Evolutionary conservation across 192 early-diverging fungal genomes (phyloP), one percentile per base, ranked within the genome.

Genomic region (Mortierella antarctica): DNA sequence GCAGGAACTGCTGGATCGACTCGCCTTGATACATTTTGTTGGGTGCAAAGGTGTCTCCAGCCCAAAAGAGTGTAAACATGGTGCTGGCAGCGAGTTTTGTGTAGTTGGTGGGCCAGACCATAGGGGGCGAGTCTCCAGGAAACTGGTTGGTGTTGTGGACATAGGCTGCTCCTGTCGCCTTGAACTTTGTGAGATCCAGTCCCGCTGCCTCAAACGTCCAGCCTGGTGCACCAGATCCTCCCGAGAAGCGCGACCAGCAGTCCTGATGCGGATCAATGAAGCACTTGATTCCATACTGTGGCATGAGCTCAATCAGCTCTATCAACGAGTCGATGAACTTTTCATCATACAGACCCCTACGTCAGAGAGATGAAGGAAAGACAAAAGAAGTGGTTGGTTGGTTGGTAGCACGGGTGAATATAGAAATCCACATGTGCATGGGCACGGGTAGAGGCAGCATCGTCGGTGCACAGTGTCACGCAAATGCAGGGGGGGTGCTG

Each of bases 221-320:
- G 23, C 86, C 92, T 42, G 95, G 95, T 46, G 95, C 95, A 23
- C 95, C 93, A 17, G 89, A 91, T 41, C 95, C 95, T 8, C 95
- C 93, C 13, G 91, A 92, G 70, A 90, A 95, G 20, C 91, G 74
- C 23, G 90, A 91, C 89, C 91, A 92, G 57, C 91, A 92, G 76
- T 96, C 95, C 68, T 96, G 95, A 83, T 96, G 95, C 7, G 95
- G 95, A 87, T 96, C 92, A 56, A 96, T 93, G 42, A 96, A 93
- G 71, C 92, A 93, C 70, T 92, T 89, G 62, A 96, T 88, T 6
- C 93, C 95, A 84, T 93, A 92, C 55, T 87, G 74, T 59, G 87
- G 84, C 79, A 93, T 92, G 44, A 89, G 77, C 47, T 83, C 82
- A 42, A 95, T 86, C 9, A 96, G 57, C 44, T 83, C 67, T 13